phyloP scores from a whole-genome alignment of 2,329 filamentous ascomycete species.

The Aurifilum marmelostoma region DNA sequence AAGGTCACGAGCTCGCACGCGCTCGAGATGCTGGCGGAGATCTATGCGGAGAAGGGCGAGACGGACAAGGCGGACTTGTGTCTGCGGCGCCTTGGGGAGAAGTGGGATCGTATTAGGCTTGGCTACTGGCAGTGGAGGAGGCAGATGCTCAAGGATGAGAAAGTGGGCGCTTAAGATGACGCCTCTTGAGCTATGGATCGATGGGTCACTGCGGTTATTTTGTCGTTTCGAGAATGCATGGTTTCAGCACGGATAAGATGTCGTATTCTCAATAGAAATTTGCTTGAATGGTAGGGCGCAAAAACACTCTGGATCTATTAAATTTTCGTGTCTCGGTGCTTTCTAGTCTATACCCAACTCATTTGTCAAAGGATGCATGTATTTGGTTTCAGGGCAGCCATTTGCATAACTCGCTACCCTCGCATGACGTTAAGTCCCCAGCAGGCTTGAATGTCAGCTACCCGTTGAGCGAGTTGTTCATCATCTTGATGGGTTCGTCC shows the following conservation, averaged over 20 bases:
- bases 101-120: slow-evolving; percentile 87
- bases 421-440: too few species aligned
- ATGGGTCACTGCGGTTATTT: not conserved
- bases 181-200: too few species aligned
- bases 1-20: slow-evolving; percentile 66
- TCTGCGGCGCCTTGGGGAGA: slow-evolving; percentile 73
- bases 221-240: too few species aligned
- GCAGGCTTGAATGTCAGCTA: not conserved
- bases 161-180: slow-evolving; percentile 7
- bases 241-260: not conserved
- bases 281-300: too few species aligned
- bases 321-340: too few species aligned
- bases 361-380: not conserved
- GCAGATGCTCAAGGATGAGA: slow-evolving; percentile 42
- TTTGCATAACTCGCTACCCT: too few species aligned
- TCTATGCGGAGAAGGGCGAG: slow-evolving; percentile 61
- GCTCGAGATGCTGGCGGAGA: slow-evolving; percentile 73
- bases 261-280: too few species aligned
- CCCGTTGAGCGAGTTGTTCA: not conserved
- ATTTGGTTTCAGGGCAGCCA: too few species aligned
- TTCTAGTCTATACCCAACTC: too few species aligned
- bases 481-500: not conserved
- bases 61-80: slow-evolving; percentile 68
- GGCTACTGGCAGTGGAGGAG: slow-evolving; percentile 91
- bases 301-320: too few species aligned